Percentiles rank a stretch among this genome's conserved stretches.
phyloP scores from a whole-genome alignment of 352 stramenopile species.

The Globisporangium spiculum region DNA sequence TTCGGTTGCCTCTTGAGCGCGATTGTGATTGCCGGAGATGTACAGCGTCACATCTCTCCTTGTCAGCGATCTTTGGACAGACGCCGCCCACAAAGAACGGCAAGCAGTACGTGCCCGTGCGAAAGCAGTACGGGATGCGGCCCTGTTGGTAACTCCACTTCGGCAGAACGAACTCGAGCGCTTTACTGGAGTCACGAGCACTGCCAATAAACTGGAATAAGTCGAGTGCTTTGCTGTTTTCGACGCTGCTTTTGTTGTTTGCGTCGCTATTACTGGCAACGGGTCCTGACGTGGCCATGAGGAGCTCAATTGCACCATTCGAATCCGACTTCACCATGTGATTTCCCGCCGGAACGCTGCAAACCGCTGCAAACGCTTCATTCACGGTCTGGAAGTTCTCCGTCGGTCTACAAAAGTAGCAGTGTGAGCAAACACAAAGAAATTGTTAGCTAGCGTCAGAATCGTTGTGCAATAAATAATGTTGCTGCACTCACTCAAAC shows the following conservation, averaged over 20 bases:
- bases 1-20: background rate
- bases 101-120: conserved; percentile 49
- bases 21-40: conserved; percentile 30
- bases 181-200: background rate
- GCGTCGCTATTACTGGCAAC: background rate
- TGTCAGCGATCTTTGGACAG: conserved; percentile 33
- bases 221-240: background rate
- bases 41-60: conserved; percentile 34
- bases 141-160: conserved; percentile 39
- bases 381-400: conserved; percentile 37
- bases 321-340: conserved; percentile 29
- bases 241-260: background rate
- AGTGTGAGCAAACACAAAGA: background rate
- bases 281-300: background rate
- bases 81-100: conserved; percentile 43
- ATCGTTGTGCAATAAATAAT: background rate
- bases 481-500: conserved; percentile 49
- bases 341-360: conserved; percentile 33
- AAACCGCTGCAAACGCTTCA: conserved; percentile 25
- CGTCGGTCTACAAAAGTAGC: conserved; percentile 23
- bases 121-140: conserved; percentile 58
- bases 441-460: background rate
- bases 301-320: conserved; percentile 13
- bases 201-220: conserved; percentile 11
- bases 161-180: conserved; percentile 28